Evolutionary conservation across 2,329 filamentous ascomycete genomes (phyloP).

Genomic region (Didymella keratinophila): DNA sequence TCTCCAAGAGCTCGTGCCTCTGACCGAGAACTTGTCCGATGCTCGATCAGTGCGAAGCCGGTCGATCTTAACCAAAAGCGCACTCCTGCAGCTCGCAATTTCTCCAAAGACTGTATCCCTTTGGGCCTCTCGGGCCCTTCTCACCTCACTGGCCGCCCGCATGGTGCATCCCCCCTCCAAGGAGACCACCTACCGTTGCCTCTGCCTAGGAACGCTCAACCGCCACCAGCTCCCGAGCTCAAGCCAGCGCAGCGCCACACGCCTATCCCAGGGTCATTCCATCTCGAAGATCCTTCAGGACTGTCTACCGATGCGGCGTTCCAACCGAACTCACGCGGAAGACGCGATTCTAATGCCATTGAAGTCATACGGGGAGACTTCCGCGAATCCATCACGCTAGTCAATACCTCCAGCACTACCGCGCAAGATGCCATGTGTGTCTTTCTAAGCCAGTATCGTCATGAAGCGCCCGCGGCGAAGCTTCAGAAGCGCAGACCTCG

Average conservation of each 20-base stretch:
- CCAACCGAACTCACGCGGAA: neutral
- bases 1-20: neutral
- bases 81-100: neutral
- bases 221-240: conserved; percentile 3
- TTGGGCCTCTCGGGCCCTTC: neutral
- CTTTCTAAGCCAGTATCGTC: neutral
- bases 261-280: neutral
- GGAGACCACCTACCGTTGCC: neutral
- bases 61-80: neutral
- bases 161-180: neutral
- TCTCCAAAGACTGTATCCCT: neutral
- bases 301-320: neutral
- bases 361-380: neutral
- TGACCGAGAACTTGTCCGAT: neutral
- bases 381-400: neutral
- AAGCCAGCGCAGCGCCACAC: conserved; percentile 1
- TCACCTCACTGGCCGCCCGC: conserved; percentile 1
- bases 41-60: neutral
- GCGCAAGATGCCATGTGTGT: neutral
- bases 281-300: neutral
- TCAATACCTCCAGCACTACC: neutral
- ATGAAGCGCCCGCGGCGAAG: neutral
- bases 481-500: neutral
- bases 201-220: neutral
- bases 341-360: neutral